Conservation (phyloP, 257 asterid species). For the Solanum megistacrolobum region DNA sequence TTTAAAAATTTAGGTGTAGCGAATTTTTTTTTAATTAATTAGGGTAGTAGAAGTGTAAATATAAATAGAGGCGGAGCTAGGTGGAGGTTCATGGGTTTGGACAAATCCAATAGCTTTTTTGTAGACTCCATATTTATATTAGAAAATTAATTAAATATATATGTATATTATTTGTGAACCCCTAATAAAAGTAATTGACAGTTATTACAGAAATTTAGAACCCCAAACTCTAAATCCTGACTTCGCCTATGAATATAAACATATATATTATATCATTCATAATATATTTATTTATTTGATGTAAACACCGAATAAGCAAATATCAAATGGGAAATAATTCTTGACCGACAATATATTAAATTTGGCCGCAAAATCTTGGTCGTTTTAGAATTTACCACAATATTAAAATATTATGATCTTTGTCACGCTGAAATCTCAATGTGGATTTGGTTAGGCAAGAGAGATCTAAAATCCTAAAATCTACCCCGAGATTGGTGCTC, state of each 20-base stretch:
- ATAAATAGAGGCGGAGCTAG: no score
- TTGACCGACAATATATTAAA: neutral
- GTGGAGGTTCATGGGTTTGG: no score
- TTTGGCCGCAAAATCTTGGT: neutral
- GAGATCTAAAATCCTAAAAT: neutral
- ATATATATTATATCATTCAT: no score
- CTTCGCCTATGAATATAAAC: no score
- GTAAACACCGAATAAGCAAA: neutral
- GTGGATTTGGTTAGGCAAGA: conserved; percentile 20
- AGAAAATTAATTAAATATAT: no score
- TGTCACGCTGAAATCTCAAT: conserved; percentile 37
- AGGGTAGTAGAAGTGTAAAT: no score
- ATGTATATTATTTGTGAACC: no score
- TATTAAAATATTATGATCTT: neutral
- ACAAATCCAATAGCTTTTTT: no score
- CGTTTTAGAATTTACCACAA: neutral
- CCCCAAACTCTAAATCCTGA: no score
- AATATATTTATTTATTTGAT: neutral
- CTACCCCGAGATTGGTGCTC: conserved; percentile 27
- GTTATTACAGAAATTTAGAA: no score
- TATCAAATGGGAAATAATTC: neutral
- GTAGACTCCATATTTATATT: no score
- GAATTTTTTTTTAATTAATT: neutral
- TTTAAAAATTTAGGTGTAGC: neutral
- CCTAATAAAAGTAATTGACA: no score